phyloP scores from a whole-genome alignment of 2,329 filamentous ascomycete species.

The Tolypocladium nubicola region DNA sequence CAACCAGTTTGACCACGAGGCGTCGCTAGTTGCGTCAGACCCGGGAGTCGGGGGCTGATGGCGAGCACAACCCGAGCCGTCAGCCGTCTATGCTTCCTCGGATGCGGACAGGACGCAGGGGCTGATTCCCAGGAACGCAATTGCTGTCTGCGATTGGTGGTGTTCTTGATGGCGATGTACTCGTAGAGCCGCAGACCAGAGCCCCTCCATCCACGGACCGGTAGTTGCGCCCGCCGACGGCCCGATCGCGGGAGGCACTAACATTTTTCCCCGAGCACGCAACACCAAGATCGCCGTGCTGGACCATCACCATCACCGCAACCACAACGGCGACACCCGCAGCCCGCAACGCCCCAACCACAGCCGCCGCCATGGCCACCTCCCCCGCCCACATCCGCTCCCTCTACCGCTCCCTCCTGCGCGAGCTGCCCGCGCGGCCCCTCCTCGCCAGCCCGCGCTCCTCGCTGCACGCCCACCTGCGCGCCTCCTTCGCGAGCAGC shows the following conservation, averaged over 20 bases:
- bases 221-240: neutral
- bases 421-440: slow-evolving; percentile 71
- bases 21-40: neutral
- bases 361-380: slow-evolving; percentile 17
- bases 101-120: neutral
- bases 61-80: neutral
- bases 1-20: neutral
- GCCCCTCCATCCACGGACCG: neutral
- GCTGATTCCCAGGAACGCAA: neutral
- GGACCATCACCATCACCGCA: neutral
- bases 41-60: neutral
- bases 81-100: neutral
- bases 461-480: slow-evolving; percentile 24
- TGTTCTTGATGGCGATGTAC: neutral
- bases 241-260: neutral
- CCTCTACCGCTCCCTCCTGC: slow-evolving; percentile 79
- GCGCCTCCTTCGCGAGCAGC: slow-evolving; percentile 18
- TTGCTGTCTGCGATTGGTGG: neutral
- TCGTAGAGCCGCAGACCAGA: neutral
- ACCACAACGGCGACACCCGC: neutral
- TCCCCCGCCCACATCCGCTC: slow-evolving; percentile 50
- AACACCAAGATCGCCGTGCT: neutral
- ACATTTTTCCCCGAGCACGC: neutral
- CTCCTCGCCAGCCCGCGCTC: slow-evolving; percentile 48
- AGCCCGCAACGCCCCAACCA: neutral